Base-by-base conservation (phyloP, 257 asterid genomes). In the Echites panduratus region DNA sequence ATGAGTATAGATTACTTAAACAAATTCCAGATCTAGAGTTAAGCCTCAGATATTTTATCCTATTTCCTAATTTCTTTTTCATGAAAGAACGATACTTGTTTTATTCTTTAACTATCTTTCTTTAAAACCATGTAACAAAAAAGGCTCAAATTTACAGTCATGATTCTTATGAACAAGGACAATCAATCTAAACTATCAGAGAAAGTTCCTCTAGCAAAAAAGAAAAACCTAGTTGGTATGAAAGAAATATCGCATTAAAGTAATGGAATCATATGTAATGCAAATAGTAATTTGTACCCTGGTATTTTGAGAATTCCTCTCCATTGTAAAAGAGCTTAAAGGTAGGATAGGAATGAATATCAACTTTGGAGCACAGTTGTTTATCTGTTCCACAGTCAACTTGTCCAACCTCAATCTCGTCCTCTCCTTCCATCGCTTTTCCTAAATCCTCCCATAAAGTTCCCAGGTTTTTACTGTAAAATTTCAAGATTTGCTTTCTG, bases 371-470 rank as follows among this genome's bases (percentile, higher is more conserved):
- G 79, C 98, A 95, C 26, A 95, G 89, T n/a, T 86, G 80, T 78
- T 76, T 95, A 61, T 85, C 71, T n/a, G 96, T 76, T 62, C 85
- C 90, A 79, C 99, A 92, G 70, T 95, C 91, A 79, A 95, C 97
- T 84, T 92, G 88, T 76, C 99, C 99, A 75, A 88, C 84, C 91
- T 95, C 99, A 61, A 90, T 92, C 83, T 87, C 97, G 80, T 95
- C 99, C 83, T 87, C 98, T 27, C 96, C 91, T 86, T 95, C 99
- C 89, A 89, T 90, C 72, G 80, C 97, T 80, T 87, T 90, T 59
- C 99, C 99, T 72, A 95, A 70, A 78, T 95, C 99, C 83, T 95
- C 99, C 98, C 99, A 95, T 48, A 95, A 74, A 24, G 94, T 92
- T 74, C 98, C 97, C 79, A 95, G 82, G 77, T 84, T 95, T 82